Conservation (phyloP, 2,329 filamentous ascomycete species). For the Exophiala calicioides region DNA sequence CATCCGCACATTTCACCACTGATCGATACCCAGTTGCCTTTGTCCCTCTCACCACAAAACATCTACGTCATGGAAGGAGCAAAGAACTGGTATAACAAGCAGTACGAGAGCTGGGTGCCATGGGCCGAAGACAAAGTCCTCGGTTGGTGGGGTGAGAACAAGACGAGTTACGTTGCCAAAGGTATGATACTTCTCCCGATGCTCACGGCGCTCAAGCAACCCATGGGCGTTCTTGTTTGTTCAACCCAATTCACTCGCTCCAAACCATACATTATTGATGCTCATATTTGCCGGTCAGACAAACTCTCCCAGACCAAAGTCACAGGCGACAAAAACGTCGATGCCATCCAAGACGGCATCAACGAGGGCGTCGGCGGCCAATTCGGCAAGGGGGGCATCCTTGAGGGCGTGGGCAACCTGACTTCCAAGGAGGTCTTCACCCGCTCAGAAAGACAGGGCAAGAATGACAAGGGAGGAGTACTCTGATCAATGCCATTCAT, state of each 20-base stretch:
- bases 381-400: constrained; percentile 66
- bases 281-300: constrained; percentile 48
- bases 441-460: constrained; percentile 44
- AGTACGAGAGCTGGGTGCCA: constrained; percentile 74
- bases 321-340: constrained; percentile 66
- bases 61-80: constrained; percentile 58
- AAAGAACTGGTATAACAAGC: constrained; percentile 66
- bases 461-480: constrained; percentile 51
- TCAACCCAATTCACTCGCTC: neutral
- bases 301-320: constrained; percentile 69
- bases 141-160: constrained; percentile 73
- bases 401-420: constrained; percentile 34
- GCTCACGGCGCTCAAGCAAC: neutral
- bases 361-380: constrained; percentile 64
- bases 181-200: constrained; percentile 49
- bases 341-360: constrained; percentile 68
- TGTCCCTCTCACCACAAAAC: too few relatives aligned
- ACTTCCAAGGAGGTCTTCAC: constrained; percentile 34
- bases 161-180: constrained; percentile 69
- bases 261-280: too few relatives aligned
- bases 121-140: constrained; percentile 76
- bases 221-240: neutral
- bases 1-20: too few relatives aligned
- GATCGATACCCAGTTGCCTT: too few relatives aligned
- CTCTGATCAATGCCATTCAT: constrained; percentile 2